Evolutionary conservation across 345 rosid genomes (phyloP), one percentile per base, ranked within the genome.

Genomic region (Luvunga scandens): DNA sequence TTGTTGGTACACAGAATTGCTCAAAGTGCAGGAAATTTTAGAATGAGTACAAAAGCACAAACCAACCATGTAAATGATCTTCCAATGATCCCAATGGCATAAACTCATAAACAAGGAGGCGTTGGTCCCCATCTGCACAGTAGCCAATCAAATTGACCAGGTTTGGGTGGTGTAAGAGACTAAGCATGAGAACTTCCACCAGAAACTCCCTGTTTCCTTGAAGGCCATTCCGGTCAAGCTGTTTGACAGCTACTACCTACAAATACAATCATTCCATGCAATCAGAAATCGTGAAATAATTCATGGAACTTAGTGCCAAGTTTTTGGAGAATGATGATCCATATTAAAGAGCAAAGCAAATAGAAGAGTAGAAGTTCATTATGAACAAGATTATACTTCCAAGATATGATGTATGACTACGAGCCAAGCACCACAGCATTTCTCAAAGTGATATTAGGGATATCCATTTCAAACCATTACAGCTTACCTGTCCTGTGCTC

Each of bases 191-290:
- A 84, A 95, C 98, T 84, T 95, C 99, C 73, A 95, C 99, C 76
- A 91, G 91, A 87, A 95, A 95, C 84, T 95, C 99, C 88, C 98
- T 88, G 79, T 95, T 95, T 83, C 99, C 99, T 85, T 95, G 98
- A 77, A 92, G 93, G 63, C 99, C 98, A 45, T 95, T 94, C 76
- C 96, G 85, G 85, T 94, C 98, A 16, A 95, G 92, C 83, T 92
- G 97, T 85, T 95, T 95, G 72, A 95, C 97, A 38, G 99, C 99
- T 66, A 92, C 99, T 73, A 88, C 92, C 99, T 95, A 89, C 84
- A 82, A 79, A 77, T 28, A 79, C 45, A 75, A 57, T 36, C 22
- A 76, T 71, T 55, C 63, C 69, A 72, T 42, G n/a, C 73, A 78
- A 66, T 8, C 56, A 50, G 38, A 78, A 42, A 66, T 50, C 28